Base-by-base conservation (phyloP, 164 flowering plant genomes). In the Macadamia integrifolia region DNA sequence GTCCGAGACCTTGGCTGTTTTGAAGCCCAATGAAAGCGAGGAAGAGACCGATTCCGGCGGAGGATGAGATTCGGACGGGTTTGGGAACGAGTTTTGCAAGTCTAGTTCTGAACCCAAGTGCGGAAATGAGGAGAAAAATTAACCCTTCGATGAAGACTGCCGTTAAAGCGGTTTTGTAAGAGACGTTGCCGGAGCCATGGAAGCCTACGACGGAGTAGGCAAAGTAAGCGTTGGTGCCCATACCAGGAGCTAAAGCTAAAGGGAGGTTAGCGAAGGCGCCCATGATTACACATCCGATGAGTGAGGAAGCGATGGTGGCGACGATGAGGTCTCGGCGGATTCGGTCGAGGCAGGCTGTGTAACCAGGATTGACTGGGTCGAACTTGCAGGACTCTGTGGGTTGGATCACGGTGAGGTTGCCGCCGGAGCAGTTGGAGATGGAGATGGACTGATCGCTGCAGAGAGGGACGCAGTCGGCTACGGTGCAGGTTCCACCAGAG, bases 191-290 rank as follows among this genome's bases (percentile, higher is more conserved):
- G 18, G 95, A 85, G 49, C 98, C 98, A 74, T 93, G 98, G 66
- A 80, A 91, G 2, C 97, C 97, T n/a, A 93, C 98, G 42, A 91
- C 93, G 0, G 93, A 86, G 79, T 93, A 93, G 0, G 98, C 88
- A 71, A 93, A 91, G 53, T 93, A 93, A 5, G 97, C 95, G 75
- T 91, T 93, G 9, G 95, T 72, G 0, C 98, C 98, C 98, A 89
- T 93, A 0, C 97, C 98, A 6, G 98, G 97, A 9, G 98, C 98
- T 18, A 93, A 64, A 0, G 84, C 97, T 11, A 93, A 68, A 0
- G 98, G 98, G 0, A 93, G 82, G 66, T 93, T 93, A 0, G 95
- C 98, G 29, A 93, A 81, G 12, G 70, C 64, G 0, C 98, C 98
- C 97, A 93, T 90, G 43, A 91, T 85, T 6, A 89, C 60, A 44